A percentile compares a stretch with the other conserved stretches of the same genome.
These are phyloP conservation scores for Colletotrichum costaricense DNA, from an alignment of 2,329 filamentous ascomycete genomes.

Conservation along the genomic window DNA sequence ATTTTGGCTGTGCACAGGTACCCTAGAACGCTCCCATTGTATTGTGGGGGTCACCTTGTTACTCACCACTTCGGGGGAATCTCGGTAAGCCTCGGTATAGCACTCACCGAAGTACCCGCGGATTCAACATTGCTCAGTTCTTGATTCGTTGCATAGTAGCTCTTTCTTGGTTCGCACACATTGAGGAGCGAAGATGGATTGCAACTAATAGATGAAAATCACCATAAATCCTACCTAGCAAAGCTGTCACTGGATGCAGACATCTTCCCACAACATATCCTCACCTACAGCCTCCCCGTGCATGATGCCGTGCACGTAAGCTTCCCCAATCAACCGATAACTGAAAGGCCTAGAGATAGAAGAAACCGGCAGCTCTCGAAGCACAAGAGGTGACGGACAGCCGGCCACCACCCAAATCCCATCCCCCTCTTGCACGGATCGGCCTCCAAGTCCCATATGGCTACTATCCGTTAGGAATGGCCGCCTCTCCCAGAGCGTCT, in stretches of 20 bases:
- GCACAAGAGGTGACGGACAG: slow-evolving; percentile 18
- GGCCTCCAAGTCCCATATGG: slow-evolving; percentile 22
- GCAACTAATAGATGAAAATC: background rate
- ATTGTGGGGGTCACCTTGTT: background rate
- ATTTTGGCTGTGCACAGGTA: background rate
- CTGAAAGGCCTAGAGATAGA: background rate
- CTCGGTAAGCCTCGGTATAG: background rate
- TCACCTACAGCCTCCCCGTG: slow-evolving; percentile 15
- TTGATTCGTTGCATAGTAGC: no score
- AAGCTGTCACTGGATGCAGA: slow-evolving; percentile 2
- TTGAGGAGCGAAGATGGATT: no score
- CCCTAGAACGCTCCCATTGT: background rate
- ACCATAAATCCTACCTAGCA: background rate
- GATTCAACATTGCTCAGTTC: background rate
- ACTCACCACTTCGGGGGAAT: background rate
- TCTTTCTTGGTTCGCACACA: no score
- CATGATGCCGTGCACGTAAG: slow-evolving; percentile 29
- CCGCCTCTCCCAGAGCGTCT: slow-evolving; percentile 27
- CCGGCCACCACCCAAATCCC: slow-evolving; percentile 22
- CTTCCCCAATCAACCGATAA: slow-evolving; percentile 17
- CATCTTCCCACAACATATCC: background rate
- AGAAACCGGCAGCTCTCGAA: background rate
- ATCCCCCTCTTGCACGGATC: slow-evolving; percentile 13
- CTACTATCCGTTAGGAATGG: slow-evolving; percentile 12
- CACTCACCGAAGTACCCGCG: background rate